A percentile compares a stretch with the other conserved stretches of the same genome.
These are phyloP conservation scores for Penicillium turbatum DNA, from an alignment of 495 filamentous ascomycete species.

Conservation along the genomic window DNA sequence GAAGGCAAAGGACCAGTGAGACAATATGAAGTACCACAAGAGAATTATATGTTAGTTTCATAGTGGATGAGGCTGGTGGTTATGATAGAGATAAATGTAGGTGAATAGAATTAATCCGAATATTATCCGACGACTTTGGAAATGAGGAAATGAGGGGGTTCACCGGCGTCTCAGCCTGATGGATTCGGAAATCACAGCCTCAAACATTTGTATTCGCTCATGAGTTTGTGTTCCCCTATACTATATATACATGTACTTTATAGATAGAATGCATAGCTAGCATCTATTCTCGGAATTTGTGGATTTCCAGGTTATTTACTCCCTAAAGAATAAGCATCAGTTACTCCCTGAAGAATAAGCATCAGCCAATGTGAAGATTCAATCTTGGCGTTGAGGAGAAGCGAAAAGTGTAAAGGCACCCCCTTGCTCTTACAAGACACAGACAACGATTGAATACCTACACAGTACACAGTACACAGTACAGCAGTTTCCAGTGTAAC, in stretches of 20 bases:
- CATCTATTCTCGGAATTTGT: too few relatives aligned
- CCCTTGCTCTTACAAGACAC: slow-evolving; percentile 6
- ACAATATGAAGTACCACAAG: too few relatives aligned
- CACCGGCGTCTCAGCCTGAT: slow-evolving; percentile 20
- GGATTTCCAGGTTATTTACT: not conserved
- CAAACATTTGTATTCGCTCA: not conserved
- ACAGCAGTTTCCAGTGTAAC: not conserved
- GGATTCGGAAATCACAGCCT: not conserved
- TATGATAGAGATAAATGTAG: not conserved
- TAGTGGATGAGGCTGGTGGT: too few relatives aligned
- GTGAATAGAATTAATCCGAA: not conserved
- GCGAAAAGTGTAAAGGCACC: not conserved
- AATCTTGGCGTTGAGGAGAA: not conserved
- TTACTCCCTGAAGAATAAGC: slow-evolving; percentile 3
- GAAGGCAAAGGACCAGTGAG: too few relatives aligned
- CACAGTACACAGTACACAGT: not conserved
- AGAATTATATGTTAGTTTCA: too few relatives aligned
- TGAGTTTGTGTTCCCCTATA: not conserved
- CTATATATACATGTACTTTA: too few relatives aligned
- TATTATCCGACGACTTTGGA: slow-evolving; percentile 1
- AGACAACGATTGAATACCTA: too few relatives aligned
- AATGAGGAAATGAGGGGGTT: slow-evolving; percentile 19
- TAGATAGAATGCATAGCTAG: too few relatives aligned
- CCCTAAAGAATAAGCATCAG: slow-evolving; percentile 5
- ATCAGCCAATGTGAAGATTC: slow-evolving; percentile 1